Evolutionary conservation across 176 grass and related monocot species (phyloP).

Genomic region (Oryza rufipogon): DNA sequence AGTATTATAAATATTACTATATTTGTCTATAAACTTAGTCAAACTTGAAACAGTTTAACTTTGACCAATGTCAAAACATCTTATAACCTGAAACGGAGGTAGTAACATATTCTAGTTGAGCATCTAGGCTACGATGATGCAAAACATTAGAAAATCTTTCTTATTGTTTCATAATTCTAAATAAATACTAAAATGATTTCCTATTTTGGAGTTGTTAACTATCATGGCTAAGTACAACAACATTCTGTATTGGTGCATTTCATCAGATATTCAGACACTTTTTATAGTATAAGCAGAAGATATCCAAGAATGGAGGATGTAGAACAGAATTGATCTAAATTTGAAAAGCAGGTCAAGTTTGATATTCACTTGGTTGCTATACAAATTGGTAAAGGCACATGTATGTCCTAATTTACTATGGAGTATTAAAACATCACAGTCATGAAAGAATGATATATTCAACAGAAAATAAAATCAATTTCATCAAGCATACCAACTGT

Average conservation of each 20-base stretch:
- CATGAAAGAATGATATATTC: conserved; percentile 1
- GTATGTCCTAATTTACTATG: background rate
- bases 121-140: background rate
- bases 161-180: background rate
- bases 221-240: conserved; percentile 1
- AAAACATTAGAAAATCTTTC: conserved; percentile 19
- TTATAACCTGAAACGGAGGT: too few species aligned
- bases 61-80: too few species aligned
- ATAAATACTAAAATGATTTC: conserved; percentile 2
- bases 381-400: conserved; percentile 6
- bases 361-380: background rate
- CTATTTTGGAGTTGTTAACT: conserved; percentile 8
- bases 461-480: background rate
- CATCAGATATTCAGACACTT: background rate
- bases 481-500: conserved; percentile 70
- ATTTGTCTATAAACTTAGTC: too few species aligned
- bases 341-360: background rate
- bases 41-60: too few species aligned
- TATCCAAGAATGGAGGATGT: background rate
- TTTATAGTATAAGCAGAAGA: background rate
- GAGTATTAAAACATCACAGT: background rate
- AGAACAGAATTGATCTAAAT: background rate
- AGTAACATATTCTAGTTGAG: background rate
- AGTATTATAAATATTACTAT: too few species aligned
- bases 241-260: background rate